Percentiles rank a stretch among this genome's conserved stretches.
Conservation (phyloP, 2,329 filamentous ascomycete species). For the Spiromastix sp. region DNA sequence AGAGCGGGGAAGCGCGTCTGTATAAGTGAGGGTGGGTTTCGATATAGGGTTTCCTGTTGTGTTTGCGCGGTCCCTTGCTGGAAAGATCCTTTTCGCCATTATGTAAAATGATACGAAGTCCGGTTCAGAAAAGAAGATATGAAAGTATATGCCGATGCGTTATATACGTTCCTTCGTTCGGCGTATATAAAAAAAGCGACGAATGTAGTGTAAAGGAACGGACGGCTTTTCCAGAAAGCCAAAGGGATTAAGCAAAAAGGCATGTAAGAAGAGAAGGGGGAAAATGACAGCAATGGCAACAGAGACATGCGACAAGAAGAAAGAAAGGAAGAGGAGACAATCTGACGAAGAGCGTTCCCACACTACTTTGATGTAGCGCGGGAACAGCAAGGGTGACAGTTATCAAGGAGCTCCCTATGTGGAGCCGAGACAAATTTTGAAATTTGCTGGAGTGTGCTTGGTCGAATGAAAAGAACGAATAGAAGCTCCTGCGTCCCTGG, state of each 20-base stretch:
- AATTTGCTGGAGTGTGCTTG: too few species aligned
- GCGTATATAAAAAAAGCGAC: not conserved
- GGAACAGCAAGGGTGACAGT: too few species aligned
- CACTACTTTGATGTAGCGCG: too few species aligned
- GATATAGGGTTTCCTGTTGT: slow-evolving; percentile 20
- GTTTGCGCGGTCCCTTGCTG: slow-evolving; percentile 20
- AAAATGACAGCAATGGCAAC: not conserved
- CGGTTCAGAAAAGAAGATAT: not conserved
- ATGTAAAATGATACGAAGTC: not conserved
- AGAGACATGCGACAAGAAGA: slow-evolving; percentile 7
- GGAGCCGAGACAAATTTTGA: too few species aligned
- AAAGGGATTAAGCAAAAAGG: slow-evolving; percentile 2
- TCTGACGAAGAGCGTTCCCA: too few species aligned
- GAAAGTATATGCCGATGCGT: too few species aligned
- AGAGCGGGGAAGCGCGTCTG: slow-evolving; percentile 22
- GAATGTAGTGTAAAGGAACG: slow-evolving; percentile 20
- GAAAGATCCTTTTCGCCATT: slow-evolving; percentile 23
- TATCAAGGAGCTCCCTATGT: too few species aligned
- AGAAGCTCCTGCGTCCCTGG: not conserved
- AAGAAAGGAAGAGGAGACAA: slow-evolving; percentile 10
- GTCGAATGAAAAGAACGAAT: slow-evolving; percentile 5
- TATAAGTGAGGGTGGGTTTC: slow-evolving; percentile 21
- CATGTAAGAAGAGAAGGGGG: slow-evolving; percentile 1
- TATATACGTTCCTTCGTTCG: too few species aligned
- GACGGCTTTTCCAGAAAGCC: slow-evolving; percentile 32